A percentile compares a stretch with the other conserved stretches of the same genome.
Evolutionary conservation across 2,329 filamentous ascomycete species (phyloP).

Genomic region (Exserohilum turcica): DNA sequence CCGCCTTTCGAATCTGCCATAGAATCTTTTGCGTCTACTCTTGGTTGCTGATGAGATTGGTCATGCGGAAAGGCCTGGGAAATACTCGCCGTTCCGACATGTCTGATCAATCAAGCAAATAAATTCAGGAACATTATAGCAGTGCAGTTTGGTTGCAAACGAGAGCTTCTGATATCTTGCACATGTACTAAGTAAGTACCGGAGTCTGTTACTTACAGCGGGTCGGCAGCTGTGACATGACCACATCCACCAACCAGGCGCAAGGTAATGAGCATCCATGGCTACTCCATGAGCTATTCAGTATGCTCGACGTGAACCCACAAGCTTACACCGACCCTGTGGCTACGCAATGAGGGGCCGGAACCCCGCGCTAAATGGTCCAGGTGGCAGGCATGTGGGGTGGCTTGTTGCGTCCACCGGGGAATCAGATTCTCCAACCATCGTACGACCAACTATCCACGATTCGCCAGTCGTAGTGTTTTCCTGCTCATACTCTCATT

Average conservation of each 20-base stretch:
- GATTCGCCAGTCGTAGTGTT: neutral
- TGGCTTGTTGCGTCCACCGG: conserved; percentile 2
- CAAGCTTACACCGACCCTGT: conserved; percentile 7
- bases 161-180: too few relatives aligned
- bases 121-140: too few relatives aligned
- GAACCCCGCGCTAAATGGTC: conserved; percentile 26
- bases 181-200: too few relatives aligned
- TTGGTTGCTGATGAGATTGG: too few relatives aligned
- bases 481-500: neutral
- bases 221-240: neutral
- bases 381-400: conserved; percentile 22
- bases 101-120: too few relatives aligned
- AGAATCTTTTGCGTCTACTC: too few relatives aligned
- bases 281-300: neutral
- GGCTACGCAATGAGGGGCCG: conserved; percentile 18
- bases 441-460: neutral
- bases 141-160: too few relatives aligned
- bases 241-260: neutral
- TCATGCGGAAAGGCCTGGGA: too few relatives aligned
- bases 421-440: neutral
- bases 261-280: neutral
- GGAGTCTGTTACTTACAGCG: too few relatives aligned
- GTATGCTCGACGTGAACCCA: neutral
- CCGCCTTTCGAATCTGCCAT: too few relatives aligned
- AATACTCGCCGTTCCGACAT: too few relatives aligned